Percentiles rank a stretch among this genome's conserved stretches.
These are phyloP conservation scores for Setomelanomma holmii DNA, from an alignment of 2,329 filamentous ascomycete genomes.

Conservation along the genomic window DNA sequence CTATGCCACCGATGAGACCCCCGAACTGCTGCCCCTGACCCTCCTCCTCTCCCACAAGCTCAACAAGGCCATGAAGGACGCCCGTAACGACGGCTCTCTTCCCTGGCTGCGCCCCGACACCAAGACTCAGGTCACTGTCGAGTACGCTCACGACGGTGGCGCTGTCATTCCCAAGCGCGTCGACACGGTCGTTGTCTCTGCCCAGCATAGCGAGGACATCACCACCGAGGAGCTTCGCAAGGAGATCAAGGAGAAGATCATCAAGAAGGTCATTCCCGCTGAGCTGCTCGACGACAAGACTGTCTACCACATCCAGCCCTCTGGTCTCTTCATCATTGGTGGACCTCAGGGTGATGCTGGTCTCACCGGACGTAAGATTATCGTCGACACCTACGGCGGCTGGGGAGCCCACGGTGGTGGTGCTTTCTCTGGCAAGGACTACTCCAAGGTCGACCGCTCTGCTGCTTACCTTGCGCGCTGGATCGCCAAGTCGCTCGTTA, in stretches of 20 bases:
- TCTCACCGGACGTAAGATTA: constrained; percentile 98
- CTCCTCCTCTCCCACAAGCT: constrained; percentile 95
- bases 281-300: constrained; percentile 93
- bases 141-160: constrained; percentile 96
- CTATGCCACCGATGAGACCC: constrained; percentile 99
- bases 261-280: constrained; percentile 91
- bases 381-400: constrained; percentile 99
- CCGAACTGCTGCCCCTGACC: constrained; percentile 94
- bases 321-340: constrained; percentile 98
- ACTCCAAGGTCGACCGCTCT: constrained; percentile 99
- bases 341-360: constrained; percentile 98
- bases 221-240: constrained; percentile 90
- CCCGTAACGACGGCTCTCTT: constrained; percentile 84
- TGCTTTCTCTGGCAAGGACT: constrained; percentile 99
- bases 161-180: constrained; percentile 91
- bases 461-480: constrained; percentile 97
- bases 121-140: constrained; percentile 99
- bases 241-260: constrained; percentile 96
- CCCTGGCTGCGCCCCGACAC: constrained; percentile 98
- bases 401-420: constrained; percentile 99
- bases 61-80: constrained; percentile 90
- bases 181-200: constrained; percentile 95
- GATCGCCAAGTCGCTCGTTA: constrained; percentile 98
- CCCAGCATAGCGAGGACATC: constrained; percentile 90
- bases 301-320: constrained; percentile 98